phyloP scores from a whole-genome alignment of 306 rosid species.

The Sphenostylis stenocarpa region DNA sequence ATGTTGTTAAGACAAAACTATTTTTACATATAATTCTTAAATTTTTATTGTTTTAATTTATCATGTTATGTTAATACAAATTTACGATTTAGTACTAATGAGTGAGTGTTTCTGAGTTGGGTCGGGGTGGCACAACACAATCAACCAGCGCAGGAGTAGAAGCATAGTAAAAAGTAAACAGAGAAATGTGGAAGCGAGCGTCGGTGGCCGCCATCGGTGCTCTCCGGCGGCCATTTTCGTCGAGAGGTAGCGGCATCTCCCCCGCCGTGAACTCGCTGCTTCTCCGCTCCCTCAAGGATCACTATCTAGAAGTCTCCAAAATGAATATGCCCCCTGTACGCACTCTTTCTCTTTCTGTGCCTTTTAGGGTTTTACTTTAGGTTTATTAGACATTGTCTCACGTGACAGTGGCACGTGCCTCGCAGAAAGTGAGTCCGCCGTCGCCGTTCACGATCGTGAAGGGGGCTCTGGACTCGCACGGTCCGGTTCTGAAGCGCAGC shows the following conservation, averaged over 20 bases:
- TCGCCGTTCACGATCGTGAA: conserved; percentile 65
- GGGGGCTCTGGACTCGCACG: conserved; percentile 70
- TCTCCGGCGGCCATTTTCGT: conserved; percentile 38
- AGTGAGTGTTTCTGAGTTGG: not conserved
- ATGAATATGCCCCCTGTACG: conserved; percentile 86
- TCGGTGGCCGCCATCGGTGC: conserved; percentile 33
- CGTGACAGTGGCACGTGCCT: not conserved
- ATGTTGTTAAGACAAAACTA: too few relatives aligned
- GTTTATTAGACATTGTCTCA: not conserved
- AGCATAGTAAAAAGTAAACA: not conserved
- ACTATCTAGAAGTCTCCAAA: conserved; percentile 78
- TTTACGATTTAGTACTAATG: too few relatives aligned
- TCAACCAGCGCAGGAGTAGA: not conserved
- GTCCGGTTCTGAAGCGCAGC: conserved; percentile 69
- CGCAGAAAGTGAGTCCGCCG: conserved; percentile 81
- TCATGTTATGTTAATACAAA: too few relatives aligned
- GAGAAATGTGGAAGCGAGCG: conserved; percentile 63
- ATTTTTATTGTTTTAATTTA: too few relatives aligned
- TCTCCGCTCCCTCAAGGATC: conserved; percentile 89
- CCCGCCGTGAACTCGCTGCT: conserved; percentile 73
- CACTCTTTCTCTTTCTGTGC: conserved; percentile 6
- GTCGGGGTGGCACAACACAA: not conserved
- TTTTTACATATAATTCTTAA: too few relatives aligned
- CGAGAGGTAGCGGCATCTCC: conserved; percentile 42
- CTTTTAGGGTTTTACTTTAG: conserved; percentile 8